Evolutionary conservation across 2,329 filamentous ascomycete species (phyloP), one percentile per base, ranked within the genome.

Genomic region (Tolypocladium endophyticum): DNA sequence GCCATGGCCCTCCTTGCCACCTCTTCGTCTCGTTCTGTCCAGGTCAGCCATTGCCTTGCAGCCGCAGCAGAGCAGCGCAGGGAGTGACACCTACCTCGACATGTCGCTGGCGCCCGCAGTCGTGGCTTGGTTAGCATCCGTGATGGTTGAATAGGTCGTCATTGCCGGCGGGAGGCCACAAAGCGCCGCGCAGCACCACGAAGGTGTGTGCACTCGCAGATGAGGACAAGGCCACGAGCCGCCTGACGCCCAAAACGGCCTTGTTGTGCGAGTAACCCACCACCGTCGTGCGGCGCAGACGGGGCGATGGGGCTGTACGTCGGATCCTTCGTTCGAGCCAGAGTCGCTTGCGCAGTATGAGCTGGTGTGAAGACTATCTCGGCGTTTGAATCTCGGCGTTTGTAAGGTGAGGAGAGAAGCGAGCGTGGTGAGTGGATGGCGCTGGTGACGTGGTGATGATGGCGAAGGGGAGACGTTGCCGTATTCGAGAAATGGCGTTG

Each of bases 1-100:
- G 30, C 71, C 71, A 61, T 72, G 69, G 61, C 88, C 83, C 73
- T 89, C 85, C 76, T 92, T 92, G 68, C 87, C 86, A 64, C 81
- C 83, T 69, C 86, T 79, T 66, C 81, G 77, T 71, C 86, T 83
- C 69, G 74, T 73, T 73, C 82, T 83, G 62, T n/a, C 16, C 43
- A 56, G 58, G 39, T 61, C 39, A 65, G 60, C 47, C 53, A 36
- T 59, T 9, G 39, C 20, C 6, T 36, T 53, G 58, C 30, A 56
- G 53, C 36, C 53, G 20, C 25, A 55, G n/a, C 33, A 11, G 43
- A n/a, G n/a, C n/a, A n/a, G n/a, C 23, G 35, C 16, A 25, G 36
- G 56, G 23, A 25, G 63, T 66, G 57, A 23, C 18, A 11, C 50
- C 30, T 66, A 82, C 79, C 78, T 78, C 63, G 78, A 73, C 80